Evolutionary conservation across 805 yeast genomes (phyloP).

Genomic region (Metschnikowia lunata): DNA sequence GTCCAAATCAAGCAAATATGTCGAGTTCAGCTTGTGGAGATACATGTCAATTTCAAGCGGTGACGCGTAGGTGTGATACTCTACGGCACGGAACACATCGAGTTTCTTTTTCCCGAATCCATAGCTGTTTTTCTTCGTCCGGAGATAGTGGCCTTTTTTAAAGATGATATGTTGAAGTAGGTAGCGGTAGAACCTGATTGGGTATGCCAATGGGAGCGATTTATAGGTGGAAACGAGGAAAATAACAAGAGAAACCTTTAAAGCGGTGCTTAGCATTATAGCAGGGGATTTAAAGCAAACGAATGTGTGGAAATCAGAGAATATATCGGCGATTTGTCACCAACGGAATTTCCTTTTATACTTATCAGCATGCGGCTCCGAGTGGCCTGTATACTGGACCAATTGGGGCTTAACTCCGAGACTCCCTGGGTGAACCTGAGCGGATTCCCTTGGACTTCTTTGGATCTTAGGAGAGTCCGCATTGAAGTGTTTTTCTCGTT

Average conservation of each 20-base stretch:
- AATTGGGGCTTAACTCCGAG: too few relatives aligned
- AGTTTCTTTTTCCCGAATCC: conserved; percentile 24
- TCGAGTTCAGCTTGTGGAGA: conserved; percentile 81
- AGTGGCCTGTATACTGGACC: too few relatives aligned
- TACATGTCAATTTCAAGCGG: conserved; percentile 82
- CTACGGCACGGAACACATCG: conserved; percentile 41
- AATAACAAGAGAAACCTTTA: conserved; percentile 10
- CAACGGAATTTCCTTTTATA: too few relatives aligned
- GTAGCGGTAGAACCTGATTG: conserved; percentile 54
- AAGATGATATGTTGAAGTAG: conserved; percentile 40
- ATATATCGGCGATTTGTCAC: not conserved
- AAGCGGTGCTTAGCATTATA: not conserved
- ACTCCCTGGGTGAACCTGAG: too few relatives aligned
- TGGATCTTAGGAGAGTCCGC: too few relatives aligned
- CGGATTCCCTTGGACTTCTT: too few relatives aligned
- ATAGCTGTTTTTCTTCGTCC: conserved; percentile 28
- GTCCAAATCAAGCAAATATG: conserved; percentile 80
- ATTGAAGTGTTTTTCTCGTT: too few relatives aligned
- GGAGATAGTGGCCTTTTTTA: conserved; percentile 23
- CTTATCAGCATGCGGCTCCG: not conserved
- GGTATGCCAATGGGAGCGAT: conserved; percentile 63
- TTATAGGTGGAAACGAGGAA: conserved; percentile 48
- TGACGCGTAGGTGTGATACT: conserved; percentile 54
- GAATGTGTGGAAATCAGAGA: not conserved
- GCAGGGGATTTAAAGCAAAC: too few relatives aligned